Conservation (phyloP, 73 alveolate genomes). For the Uronychia binucleata region DNA sequence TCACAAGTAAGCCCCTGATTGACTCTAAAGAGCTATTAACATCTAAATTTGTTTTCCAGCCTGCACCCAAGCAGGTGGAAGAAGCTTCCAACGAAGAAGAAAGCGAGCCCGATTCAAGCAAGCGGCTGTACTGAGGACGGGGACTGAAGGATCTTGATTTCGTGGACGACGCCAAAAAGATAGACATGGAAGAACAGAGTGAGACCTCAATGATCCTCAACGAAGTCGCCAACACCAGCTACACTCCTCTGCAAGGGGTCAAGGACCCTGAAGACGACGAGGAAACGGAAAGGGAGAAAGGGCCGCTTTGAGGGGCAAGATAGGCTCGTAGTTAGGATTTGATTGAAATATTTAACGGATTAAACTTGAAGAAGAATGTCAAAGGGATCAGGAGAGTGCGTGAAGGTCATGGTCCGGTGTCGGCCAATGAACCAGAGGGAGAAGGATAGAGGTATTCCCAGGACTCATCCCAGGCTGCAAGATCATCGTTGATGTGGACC, state of each 20-base stretch:
- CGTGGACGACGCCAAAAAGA: background rate
- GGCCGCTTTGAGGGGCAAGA: background rate
- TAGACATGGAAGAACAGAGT: background rate
- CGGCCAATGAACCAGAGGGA: constrained; percentile 86
- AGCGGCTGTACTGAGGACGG: background rate
- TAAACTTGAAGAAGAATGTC: background rate
- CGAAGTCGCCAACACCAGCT: background rate
- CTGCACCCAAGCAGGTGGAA: background rate
- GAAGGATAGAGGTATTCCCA: constrained; percentile 61
- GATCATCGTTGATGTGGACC: background rate
- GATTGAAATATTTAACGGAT: background rate
- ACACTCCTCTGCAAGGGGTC: background rate
- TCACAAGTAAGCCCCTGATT: background rate
- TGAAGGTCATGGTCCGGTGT: constrained; percentile 88
- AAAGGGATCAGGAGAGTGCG: constrained; percentile 68
- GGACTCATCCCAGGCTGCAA: background rate
- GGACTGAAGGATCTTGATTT: background rate
- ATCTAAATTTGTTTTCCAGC: background rate
- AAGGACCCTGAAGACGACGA: no score
- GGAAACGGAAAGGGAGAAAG: no score
- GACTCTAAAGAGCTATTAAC: background rate
- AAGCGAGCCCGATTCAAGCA: background rate
- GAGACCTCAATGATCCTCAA: background rate
- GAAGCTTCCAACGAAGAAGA: background rate
- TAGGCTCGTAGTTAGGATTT: background rate